Evolutionary conservation across 2,329 filamentous ascomycete genomes (phyloP).

Genomic region (Trichoderma semiorbis): DNA sequence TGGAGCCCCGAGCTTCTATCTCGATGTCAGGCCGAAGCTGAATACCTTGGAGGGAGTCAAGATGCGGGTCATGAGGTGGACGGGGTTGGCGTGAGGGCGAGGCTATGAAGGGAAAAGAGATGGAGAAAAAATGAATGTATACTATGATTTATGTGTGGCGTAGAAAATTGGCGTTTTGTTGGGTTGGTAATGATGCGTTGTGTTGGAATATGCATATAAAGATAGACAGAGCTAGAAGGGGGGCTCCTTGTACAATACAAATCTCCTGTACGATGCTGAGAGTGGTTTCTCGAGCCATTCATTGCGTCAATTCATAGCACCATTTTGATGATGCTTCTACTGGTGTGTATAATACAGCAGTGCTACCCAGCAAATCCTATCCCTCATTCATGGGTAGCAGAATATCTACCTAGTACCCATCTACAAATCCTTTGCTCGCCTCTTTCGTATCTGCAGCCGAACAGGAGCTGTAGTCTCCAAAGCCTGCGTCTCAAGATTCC

Average conservation of each 20-base stretch:
- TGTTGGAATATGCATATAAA: background rate
- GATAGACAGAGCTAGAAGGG: background rate
- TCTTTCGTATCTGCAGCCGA: slow-evolving; percentile 27
- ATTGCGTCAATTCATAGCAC: background rate
- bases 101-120: accelerated
- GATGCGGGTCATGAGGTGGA: slow-evolving; percentile 55
- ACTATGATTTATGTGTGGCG: background rate
- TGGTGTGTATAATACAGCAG: background rate
- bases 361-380: background rate
- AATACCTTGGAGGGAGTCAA: slow-evolving; percentile 66
- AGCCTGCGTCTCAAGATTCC: slow-evolving; percentile 34
- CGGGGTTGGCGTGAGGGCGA: slow-evolving; percentile 44
- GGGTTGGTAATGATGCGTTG: background rate
- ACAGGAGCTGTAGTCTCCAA: slow-evolving; percentile 38
- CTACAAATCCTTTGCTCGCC: slow-evolving; percentile 28
- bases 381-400: background rate
- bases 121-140: background rate
- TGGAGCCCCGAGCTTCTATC: slow-evolving; percentile 56
- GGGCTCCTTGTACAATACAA: background rate
- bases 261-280: background rate
- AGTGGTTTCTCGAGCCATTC: background rate
- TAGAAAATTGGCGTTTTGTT: background rate
- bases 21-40: slow-evolving; percentile 66
- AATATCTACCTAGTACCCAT: background rate
- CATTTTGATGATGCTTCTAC: background rate